Conservation (phyloP, 2,329 filamentous ascomycete species). For the Colletotrichum falcatum region DNA sequence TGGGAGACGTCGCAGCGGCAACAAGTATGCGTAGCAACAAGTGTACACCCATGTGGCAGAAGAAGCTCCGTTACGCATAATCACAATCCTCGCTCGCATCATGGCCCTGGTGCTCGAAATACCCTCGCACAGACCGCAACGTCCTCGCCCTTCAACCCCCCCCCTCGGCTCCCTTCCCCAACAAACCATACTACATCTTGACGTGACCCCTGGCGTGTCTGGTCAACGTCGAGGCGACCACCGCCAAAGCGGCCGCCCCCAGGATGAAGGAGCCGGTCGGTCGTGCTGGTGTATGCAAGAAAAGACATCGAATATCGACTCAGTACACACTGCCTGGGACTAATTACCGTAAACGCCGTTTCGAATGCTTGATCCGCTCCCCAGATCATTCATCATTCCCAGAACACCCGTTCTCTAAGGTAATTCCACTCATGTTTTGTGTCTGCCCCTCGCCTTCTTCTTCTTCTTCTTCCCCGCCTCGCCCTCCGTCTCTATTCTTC, state of each 20-base stretch:
- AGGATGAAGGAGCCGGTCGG: conserved; percentile 5
- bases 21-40: neutral
- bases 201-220: neutral
- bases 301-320: conserved; percentile 41
- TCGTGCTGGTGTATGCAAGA: conserved; percentile 37
- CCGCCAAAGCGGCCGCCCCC: neutral
- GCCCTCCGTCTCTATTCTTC: neutral
- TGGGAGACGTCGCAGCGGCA: neutral
- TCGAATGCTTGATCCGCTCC: conserved; percentile 44
- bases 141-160: neutral
- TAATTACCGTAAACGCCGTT: conserved; percentile 43
- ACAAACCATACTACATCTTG: neutral
- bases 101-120: neutral
- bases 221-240: neutral
- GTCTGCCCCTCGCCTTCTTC: conserved; percentile 26
- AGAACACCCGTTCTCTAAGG: conserved; percentile 40
- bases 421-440: conserved; percentile 27
- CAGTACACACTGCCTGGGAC: conserved; percentile 41
- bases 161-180: too few relatives aligned
- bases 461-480: neutral
- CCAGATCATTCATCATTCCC: conserved; percentile 42
- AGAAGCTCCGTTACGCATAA: neutral
- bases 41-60: neutral
- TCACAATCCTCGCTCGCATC: neutral
- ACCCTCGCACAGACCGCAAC: conserved; percentile 14